Base-by-base conservation (phyloP, 331 rosid species). In the Malus hybrid region DNA sequence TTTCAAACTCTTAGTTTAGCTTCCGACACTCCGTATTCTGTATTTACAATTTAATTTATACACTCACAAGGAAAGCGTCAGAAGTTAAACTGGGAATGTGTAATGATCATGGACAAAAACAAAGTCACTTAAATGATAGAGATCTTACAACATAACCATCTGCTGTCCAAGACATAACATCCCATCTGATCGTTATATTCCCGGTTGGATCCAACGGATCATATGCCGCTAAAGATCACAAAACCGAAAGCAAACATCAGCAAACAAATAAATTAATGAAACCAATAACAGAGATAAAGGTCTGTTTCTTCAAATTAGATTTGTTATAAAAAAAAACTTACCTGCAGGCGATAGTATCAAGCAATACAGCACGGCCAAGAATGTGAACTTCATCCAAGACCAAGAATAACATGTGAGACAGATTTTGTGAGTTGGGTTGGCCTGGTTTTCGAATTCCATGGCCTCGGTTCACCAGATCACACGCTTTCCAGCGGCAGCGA, bases 191-290 rank as follows among this genome's bases (percentile, higher is more conserved):
- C 22, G 93, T 88, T 68, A 91, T 86, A 34, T 89, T 91, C 66
- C 97, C 97, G 12, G 85, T 80, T 50, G 97, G 97, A 85, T 91
- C 97, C 86, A 91, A 74, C 9, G 91, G 86, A 79, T 91, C 97
- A 70, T 86, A 91, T 32, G 91, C 92, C 64, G 44, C 97, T 89
- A 46, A 27, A 67, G 67, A 52, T 48, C 62, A 52, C 63, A 74
- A 56, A 33, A 29, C 18, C 16, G 50, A 20, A 69, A 74, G 2
- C 36, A 34, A 34, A 14, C 34, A 39, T 8, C 28, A 28, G 29
- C 39, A 20, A 73, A 13, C 46, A 19, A 10, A 65, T 9, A 8
- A 65, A 42, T 20, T 31, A 65, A 65, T 4, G 69, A 8, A 65
- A 33, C 48, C 22, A 8, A 65, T 14, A 15, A 16, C 18, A 10